Base-by-base conservation (phyloP, 805 yeast genomes). In the Cyberlindnera saturnus region DNA sequence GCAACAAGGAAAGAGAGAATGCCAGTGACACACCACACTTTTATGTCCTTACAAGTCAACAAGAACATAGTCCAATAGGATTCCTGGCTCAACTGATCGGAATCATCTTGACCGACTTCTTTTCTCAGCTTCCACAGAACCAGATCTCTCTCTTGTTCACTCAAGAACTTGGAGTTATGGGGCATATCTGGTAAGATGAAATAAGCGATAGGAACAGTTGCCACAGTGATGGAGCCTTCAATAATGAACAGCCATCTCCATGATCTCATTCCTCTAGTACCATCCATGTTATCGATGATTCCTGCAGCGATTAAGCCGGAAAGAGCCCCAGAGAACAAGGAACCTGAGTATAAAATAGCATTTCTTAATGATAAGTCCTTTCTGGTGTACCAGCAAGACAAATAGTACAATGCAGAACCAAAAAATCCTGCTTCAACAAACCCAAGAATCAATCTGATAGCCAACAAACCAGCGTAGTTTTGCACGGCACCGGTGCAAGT, bases 221-320 rank as follows among this genome's bases (percentile, higher is more conserved):
- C 38, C 14, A 74, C 70, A 10, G 83, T 77, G 43, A 73, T 66
- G 3, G 67, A 65, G 35, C 84, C 84, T 57, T 80, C 84, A 47
- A 80, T 75, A 36, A 81, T 74, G 54, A 78, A 81, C 17, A 79
- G 53, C 85, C 85, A 79, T 61, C 81, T 69, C 84, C 84, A 79
- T 10, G 85, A 84, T 13, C 70, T 66, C 15, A 78, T 53, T 1
- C 42, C 75, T 72, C 49, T 72, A 13, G 35, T 41, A 33, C 50
- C 49, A 36, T 54, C 67, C 67, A 77, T 63, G 49, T 68, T 66
- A 19, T 58, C 60, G 48, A 69, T 70, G 38, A 76, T 76, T 1
- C 76, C 74, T 15, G 73, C 70, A 50, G 77, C 82, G 70, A 78
- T 68, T 19, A 74, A 67, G 1, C 78, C 74, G 34, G 79, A 71